phyloP scores from a whole-genome alignment of 768 basidiomycete genomes.

The Serendipita sp. region DNA sequence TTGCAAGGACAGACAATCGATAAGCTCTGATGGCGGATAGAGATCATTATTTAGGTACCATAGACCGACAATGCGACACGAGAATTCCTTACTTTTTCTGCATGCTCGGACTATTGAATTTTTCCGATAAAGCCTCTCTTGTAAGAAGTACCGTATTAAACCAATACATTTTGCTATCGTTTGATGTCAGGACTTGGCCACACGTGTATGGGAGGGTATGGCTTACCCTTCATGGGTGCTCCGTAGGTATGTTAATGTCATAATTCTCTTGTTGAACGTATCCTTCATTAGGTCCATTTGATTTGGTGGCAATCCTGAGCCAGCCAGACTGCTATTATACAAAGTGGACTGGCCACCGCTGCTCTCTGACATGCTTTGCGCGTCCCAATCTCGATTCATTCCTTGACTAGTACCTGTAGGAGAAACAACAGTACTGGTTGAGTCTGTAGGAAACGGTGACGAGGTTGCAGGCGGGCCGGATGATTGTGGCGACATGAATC shows the following conservation, averaged over 20 bases:
- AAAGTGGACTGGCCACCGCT: not conserved
- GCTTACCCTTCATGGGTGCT: slow-evolving; percentile 76
- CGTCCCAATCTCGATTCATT: not conserved
- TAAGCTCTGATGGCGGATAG: slow-evolving; percentile 35
- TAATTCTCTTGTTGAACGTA: slow-evolving; percentile 65
- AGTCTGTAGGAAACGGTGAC: not conserved
- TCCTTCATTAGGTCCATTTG: slow-evolving; percentile 36
- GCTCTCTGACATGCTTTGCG: not conserved
- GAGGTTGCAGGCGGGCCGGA: not conserved
- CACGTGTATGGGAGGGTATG: slow-evolving; percentile 3
- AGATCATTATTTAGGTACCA: not conserved
- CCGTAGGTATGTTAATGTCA: slow-evolving; percentile 70
- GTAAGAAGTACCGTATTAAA: slow-evolving; percentile 76
- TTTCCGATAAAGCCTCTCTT: slow-evolving; percentile 50
- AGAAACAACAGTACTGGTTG: not conserved
- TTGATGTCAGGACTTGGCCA: slow-evolving; percentile 5
- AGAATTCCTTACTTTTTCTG: slow-evolving; percentile 45
- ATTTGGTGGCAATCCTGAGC: slow-evolving; percentile 1
- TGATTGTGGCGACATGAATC: not conserved
- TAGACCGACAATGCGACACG: not conserved
- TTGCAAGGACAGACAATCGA: slow-evolving; percentile 69
- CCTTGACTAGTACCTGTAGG: not conserved
- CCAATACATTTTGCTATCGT: slow-evolving; percentile 59
- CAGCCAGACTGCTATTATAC: not conserved
- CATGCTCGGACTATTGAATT: slow-evolving; percentile 60